Base-by-base conservation (phyloP, 2,329 filamentous ascomycete genomes). In the Fusarium mangiferae region DNA sequence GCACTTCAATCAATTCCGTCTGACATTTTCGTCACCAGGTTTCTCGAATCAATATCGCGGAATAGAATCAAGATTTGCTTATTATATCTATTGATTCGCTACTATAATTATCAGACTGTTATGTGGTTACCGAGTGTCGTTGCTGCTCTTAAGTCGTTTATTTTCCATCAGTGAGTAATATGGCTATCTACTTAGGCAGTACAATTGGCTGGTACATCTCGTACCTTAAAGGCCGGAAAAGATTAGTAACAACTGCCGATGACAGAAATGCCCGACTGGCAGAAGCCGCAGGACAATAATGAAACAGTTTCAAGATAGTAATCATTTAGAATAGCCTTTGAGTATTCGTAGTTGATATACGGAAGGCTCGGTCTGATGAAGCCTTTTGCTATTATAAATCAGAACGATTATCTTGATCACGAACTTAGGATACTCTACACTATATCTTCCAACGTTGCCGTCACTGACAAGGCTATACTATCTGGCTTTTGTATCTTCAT, bases 61-160 rank as follows among this genome's bases (percentile, higher is more conserved):
- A 30, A 30, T 30, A 30, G 30, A 12, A 4, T 4, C 30, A 30
- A 30, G 30, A 30, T 30, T 30, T 1, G 3, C 30, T 30, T 30
- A 30, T 30, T 13, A 30, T 30, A 30, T 30, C 11, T 30, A 12
- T 30, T 12, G 30, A 11, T 30, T 30, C 33, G 11, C 28, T 33
- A 3, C 5, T 3, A 33, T n/a, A 2, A 5, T 7, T 7, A 3
- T n/a, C 28, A 3, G 28, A 49, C 10, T 4, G 0, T n/a, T 2
- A 7, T 0, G 22, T 9, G 2, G 7, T 12, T 4, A n/a, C 11
- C 15, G 7, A 49, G 18, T n/a, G 11, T 5, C 22, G 28, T 11
- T 18, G 28, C 28, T 49, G 11, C 15, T n/a, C n/a, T 7, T 7
- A 1, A 12, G 15, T 13, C 0, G 10, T n/a, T 17, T 1, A 13